phyloP scores from a whole-genome alignment of 164 flowering plant genomes.

The Piper betle region DNA sequence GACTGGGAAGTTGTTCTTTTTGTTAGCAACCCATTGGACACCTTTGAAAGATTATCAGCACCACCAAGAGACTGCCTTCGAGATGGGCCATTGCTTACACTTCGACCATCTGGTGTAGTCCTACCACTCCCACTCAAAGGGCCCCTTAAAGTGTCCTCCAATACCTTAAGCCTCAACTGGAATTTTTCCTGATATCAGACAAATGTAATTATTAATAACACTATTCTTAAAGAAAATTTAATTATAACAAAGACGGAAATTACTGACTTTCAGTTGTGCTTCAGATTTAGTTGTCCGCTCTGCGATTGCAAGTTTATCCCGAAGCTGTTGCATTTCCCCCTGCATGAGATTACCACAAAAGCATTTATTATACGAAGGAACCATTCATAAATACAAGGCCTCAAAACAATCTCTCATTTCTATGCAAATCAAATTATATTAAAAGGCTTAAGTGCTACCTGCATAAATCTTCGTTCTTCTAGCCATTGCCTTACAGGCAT shows the following conservation, averaged over 20 bases:
- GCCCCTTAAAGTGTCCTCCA: too few relatives aligned
- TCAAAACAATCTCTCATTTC: not conserved
- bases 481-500: too few relatives aligned
- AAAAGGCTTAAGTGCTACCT: slow-evolving; percentile 16
- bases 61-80: slow-evolving; percentile 23
- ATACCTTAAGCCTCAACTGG: slow-evolving; percentile 30
- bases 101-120: slow-evolving; percentile 47
- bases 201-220: not conserved
- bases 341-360: not conserved
- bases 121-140: slow-evolving; percentile 25
- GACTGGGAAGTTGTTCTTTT: slow-evolving; percentile 19
- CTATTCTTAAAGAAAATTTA: not conserved
- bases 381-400: not conserved
- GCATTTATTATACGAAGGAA: too few relatives aligned
- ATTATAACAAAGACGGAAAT: not conserved
- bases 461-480: slow-evolving; percentile 26
- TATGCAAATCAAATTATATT: slow-evolving; percentile 3
- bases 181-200: slow-evolving; percentile 35
- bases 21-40: slow-evolving; percentile 29
- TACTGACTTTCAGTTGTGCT: slow-evolving; percentile 53
- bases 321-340: too few relatives aligned
- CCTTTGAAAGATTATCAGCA: slow-evolving; percentile 22
- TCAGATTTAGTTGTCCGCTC: slow-evolving; percentile 69
- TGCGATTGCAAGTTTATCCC: slow-evolving; percentile 24
- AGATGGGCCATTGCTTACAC: slow-evolving; percentile 49